Conservation (phyloP, 768 basidiomycete genomes). For the Boletus sp. region DNA sequence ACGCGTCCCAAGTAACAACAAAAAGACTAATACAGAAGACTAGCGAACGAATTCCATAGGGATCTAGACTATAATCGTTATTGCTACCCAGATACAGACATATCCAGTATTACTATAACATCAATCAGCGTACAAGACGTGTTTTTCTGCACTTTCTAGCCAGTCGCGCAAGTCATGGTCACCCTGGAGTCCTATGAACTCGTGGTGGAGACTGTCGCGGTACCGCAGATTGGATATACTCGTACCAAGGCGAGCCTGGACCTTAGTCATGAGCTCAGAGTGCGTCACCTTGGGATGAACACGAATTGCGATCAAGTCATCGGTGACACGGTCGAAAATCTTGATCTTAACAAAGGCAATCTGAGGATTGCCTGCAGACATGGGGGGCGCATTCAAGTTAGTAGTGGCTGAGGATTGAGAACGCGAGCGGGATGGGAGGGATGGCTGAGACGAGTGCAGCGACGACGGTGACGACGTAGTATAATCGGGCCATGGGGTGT, state of each 20-base stretch:
- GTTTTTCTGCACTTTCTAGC: constrained; percentile 78
- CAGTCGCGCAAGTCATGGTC: constrained; percentile 68
- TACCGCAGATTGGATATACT: constrained; percentile 71
- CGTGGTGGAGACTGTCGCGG: constrained; percentile 67
- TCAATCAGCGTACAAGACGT: constrained; percentile 79
- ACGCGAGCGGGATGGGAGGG: constrained; percentile 51
- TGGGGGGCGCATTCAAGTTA: constrained; percentile 63
- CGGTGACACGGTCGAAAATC: constrained; percentile 89
- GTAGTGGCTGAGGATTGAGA: constrained; percentile 53
- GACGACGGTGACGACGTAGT: constrained; percentile 47
- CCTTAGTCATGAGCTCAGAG: constrained; percentile 86
- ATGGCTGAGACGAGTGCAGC: constrained; percentile 51
- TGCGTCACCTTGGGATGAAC: constrained; percentile 92
- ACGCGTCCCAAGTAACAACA: background rate
- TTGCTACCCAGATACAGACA: constrained; percentile 6
- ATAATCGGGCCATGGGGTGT: constrained; percentile 28
- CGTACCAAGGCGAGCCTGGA: constrained; percentile 79
- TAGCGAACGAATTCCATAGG: constrained; percentile 24
- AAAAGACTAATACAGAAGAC: constrained; percentile 7
- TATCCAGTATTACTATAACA: constrained; percentile 5
- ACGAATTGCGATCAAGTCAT: constrained; percentile 95
- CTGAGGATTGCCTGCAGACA: constrained; percentile 76
- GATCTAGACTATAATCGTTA: constrained; percentile 29
- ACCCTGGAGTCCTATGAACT: constrained; percentile 58
- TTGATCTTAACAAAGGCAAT: constrained; percentile 97